phyloP scores from a whole-genome alignment of 2,329 filamentous ascomycete genomes.

The Beauveria australis region DNA sequence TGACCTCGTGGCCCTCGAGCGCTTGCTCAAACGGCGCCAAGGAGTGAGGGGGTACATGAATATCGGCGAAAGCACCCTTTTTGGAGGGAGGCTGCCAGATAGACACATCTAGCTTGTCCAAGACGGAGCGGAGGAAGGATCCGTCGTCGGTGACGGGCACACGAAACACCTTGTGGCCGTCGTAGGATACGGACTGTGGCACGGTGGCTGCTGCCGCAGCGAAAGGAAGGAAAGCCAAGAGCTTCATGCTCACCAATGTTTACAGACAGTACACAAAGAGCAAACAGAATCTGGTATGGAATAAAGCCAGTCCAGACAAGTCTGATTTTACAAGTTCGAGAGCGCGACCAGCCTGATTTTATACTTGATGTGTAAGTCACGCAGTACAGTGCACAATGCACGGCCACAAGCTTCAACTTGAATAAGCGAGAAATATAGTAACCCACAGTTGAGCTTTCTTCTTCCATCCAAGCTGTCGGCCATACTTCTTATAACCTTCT shows the following conservation, averaged over 20 bases:
- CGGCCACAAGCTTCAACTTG: not conserved
- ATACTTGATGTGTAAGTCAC: not conserved
- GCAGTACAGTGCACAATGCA: not conserved
- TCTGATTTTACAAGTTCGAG: not conserved
- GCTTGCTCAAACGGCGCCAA: slow-evolving; percentile 25
- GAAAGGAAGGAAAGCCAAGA: not conserved
- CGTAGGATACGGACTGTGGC: slow-evolving; percentile 25
- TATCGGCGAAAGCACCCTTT: slow-evolving; percentile 28
- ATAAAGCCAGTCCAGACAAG: not conserved
- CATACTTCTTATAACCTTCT: not conserved
- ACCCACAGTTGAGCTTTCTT: not conserved
- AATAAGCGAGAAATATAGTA: not conserved
- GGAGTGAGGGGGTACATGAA: slow-evolving; percentile 30
- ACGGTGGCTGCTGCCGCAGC: slow-evolving; percentile 9
- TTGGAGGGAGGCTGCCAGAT: slow-evolving; percentile 30
- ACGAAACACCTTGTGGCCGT: slow-evolving; percentile 37
- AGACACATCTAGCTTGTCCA: slow-evolving; percentile 25
- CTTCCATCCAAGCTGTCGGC: not conserved
- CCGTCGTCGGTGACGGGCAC: slow-evolving; percentile 27
- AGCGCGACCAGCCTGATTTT: not conserved
- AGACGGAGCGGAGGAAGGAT: slow-evolving; percentile 23
- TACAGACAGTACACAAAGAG: not conserved
- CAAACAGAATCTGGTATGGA: not conserved
- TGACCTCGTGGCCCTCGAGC: slow-evolving; percentile 22
- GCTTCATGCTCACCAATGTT: not conserved